A percentile compares a stretch with the other conserved stretches of the same genome.
Conservation (phyloP, 192 early-diverging fungal species). For the Anaeromyces robustus region DNA sequence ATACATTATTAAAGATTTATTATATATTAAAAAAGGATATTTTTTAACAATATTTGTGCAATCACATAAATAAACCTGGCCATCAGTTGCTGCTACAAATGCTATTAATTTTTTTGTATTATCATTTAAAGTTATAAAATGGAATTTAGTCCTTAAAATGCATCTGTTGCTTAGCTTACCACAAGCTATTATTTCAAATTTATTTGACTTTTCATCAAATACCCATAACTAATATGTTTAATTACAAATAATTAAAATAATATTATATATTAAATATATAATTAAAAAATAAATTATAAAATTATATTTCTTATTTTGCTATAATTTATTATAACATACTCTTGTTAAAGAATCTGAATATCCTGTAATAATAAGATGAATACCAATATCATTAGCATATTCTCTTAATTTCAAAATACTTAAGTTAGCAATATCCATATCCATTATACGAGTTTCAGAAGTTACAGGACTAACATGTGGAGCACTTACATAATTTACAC, state of each 20-base stretch:
- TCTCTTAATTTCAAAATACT: background rate
- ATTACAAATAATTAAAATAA: constrained; percentile 24
- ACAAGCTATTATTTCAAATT: constrained; percentile 9
- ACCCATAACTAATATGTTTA: constrained; percentile 52
- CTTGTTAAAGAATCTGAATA: constrained; percentile 56
- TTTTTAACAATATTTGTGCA: background rate
- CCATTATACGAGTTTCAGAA: constrained; percentile 64
- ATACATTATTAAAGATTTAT: constrained; percentile 1
- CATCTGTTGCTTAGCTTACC: background rate
- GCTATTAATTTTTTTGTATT: background rate
- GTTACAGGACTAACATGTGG: constrained; percentile 24
- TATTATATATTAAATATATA: constrained; percentile 17
- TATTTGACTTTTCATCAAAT: constrained; percentile 28
- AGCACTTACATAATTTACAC: constrained; percentile 25
- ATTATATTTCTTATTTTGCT: background rate
- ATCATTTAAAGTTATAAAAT: background rate
- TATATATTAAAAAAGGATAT: background rate
- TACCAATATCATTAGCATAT: constrained; percentile 1
- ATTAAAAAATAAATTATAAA: too few relatives aligned
- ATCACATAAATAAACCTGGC: background rate
- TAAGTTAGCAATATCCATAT: constrained; percentile 17
- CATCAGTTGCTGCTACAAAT: background rate
- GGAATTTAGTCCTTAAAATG: constrained; percentile 2
- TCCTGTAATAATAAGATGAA: constrained; percentile 44
- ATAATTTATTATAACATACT: constrained; percentile 45